Evolutionary conservation across 1,284 basidiomycete genomes (phyloP).

Genomic region (Meira miltonrushii): DNA sequence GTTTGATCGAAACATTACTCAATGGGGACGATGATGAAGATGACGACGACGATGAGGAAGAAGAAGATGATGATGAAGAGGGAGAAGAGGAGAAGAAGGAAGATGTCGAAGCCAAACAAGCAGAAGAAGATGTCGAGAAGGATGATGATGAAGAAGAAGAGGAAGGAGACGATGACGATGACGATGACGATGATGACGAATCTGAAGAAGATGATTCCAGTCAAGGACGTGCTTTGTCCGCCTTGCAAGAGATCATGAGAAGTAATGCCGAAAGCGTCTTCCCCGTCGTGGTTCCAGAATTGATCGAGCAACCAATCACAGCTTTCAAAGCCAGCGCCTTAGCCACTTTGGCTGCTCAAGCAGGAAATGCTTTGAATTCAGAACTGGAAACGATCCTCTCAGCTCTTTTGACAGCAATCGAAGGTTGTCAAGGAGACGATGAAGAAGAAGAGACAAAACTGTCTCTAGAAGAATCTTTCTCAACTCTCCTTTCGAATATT

Average conservation of each 20-base stretch:
- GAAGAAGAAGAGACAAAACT: slow-evolving; percentile 23
- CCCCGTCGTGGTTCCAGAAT: slow-evolving; percentile 92
- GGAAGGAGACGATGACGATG: slow-evolving; percentile 25
- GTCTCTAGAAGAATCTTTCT: slow-evolving; percentile 16
- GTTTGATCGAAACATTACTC: slow-evolving; percentile 76
- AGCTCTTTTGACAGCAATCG: slow-evolving; percentile 42
- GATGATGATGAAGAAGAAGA: slow-evolving; percentile 9
- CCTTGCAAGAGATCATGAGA: slow-evolving; percentile 73
- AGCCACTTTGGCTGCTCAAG: slow-evolving; percentile 83
- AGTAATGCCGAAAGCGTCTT: slow-evolving; percentile 67
- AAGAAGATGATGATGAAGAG: slow-evolving; percentile 1
- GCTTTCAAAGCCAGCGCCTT: slow-evolving; percentile 93
- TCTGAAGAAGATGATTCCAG: slow-evolving; percentile 57
- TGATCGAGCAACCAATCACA: slow-evolving; percentile 83
- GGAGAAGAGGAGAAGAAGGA: neutral
- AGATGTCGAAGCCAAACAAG: neutral
- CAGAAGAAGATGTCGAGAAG: neutral
- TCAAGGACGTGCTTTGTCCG: slow-evolving; percentile 86
- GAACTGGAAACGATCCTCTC: slow-evolving; percentile 38
- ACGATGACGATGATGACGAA: slow-evolving; percentile 5
- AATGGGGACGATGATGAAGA: slow-evolving; percentile 51
- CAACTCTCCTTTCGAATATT: slow-evolving; percentile 36
- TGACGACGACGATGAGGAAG: slow-evolving; percentile 6
- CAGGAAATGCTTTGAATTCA: slow-evolving; percentile 75
- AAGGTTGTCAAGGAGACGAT: slow-evolving; percentile 17